phyloP scores from a whole-genome alignment of 2,329 filamentous ascomycete species.

The Ascochyta fabae region DNA sequence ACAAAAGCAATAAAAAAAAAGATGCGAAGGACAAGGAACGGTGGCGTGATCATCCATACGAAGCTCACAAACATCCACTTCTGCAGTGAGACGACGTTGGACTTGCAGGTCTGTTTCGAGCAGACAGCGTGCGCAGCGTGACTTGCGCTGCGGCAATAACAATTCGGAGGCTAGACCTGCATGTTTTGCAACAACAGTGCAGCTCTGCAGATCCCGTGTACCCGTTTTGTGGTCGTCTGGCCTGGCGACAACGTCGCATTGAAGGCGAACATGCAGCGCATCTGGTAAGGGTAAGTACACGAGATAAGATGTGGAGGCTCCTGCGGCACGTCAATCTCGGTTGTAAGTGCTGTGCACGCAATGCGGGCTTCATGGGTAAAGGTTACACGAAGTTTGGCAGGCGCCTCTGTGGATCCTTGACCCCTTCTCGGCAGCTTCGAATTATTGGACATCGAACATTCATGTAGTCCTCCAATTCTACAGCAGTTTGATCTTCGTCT shows the following conservation, averaged over 20 bases:
- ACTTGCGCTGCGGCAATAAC: neutral
- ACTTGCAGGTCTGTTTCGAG: slow-evolving; percentile 12
- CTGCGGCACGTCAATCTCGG: slow-evolving; percentile 11
- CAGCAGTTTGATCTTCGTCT: neutral
- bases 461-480: slow-evolving; percentile 3
- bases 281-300: neutral
- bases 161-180: slow-evolving; percentile 3
- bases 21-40: neutral
- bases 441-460: neutral
- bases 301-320: neutral
- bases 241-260: slow-evolving; percentile 15
- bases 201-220: slow-evolving; percentile 15
- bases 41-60: slow-evolving; percentile 5
- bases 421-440: neutral
- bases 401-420: neutral
- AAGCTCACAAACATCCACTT: neutral
- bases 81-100: slow-evolving; percentile 13
- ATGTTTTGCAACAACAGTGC: slow-evolving; percentile 1
- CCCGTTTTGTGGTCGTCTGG: slow-evolving; percentile 14
- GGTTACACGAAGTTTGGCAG: slow-evolving; percentile 15
- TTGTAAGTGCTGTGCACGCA: slow-evolving; percentile 8
- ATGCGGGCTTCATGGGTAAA: slow-evolving; percentile 11
- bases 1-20: neutral
- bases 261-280: slow-evolving; percentile 3
- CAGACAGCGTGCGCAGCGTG: neutral